Evolutionary conservation across 2,329 filamentous ascomycete species (phyloP).

Genomic region (Phyllosticta paracitricarpa): DNA sequence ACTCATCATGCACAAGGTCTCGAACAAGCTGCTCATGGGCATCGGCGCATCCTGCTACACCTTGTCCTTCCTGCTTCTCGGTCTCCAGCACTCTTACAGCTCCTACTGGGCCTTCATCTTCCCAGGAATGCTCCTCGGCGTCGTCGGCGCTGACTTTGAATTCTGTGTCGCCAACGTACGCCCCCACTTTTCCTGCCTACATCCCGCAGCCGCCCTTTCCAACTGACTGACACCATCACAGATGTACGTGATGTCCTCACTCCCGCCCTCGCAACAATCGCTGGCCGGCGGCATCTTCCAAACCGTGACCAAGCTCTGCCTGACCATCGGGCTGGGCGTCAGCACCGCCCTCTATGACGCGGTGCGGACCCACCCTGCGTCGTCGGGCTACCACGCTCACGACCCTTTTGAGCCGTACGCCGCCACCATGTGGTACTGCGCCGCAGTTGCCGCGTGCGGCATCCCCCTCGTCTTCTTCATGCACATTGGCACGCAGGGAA

Average conservation of each 20-base stretch:
- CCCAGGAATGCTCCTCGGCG: conserved; percentile 49
- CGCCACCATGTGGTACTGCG: conserved; percentile 42
- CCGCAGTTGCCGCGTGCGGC: conserved; percentile 34
- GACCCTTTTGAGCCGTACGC: conserved; percentile 42
- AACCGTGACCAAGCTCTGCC: conserved; percentile 51
- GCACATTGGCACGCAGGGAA: conserved; percentile 44
- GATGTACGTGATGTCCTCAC: conserved; percentile 60
- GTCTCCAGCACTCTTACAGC: conserved; percentile 44
- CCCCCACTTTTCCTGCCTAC: conserved; percentile 1
- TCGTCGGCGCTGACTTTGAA: conserved; percentile 58
- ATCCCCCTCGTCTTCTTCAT: conserved; percentile 44
- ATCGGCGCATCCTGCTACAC: conserved; percentile 38
- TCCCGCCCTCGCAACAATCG: conserved; percentile 53
- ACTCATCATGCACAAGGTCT: conserved; percentile 51
- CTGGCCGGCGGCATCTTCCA: conserved; percentile 60
- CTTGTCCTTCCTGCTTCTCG: conserved; percentile 43
- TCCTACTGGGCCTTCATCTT: conserved; percentile 59
- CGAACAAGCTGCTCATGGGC: conserved; percentile 53
- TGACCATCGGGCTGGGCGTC: conserved; percentile 51
- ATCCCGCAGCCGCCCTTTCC: neutral
- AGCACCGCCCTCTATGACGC: conserved; percentile 51
- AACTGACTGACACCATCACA: conserved; percentile 16
- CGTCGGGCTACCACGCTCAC: conserved; percentile 31
- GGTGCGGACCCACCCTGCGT: conserved; percentile 20
- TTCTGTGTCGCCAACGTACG: conserved; percentile 60